Base-by-base conservation (phyloP, 2,329 filamentous ascomycete species). In the Mycocentrospora acerina region DNA sequence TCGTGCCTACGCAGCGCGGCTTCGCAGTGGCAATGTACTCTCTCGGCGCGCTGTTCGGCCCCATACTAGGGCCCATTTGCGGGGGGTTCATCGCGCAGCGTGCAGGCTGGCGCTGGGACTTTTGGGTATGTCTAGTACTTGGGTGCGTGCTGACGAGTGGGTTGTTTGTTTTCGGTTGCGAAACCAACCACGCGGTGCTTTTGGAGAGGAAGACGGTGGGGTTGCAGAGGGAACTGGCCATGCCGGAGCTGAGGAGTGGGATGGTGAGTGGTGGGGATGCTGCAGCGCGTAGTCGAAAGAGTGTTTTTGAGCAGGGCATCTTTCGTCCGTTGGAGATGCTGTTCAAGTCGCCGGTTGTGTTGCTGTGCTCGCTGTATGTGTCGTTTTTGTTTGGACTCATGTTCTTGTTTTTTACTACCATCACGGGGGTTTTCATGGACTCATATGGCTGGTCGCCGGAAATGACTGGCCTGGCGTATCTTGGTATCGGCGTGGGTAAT, bases 91-190 rank as follows among this genome's bases (percentile, higher is more conserved):
- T 86, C 14, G 73, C 80, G 0, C 67, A 82, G 53, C 68, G 75
- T 45, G 78, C 74, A n/a, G 79, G 75, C 1, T 88, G 85, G 85
- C 76, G 83, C 26, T 88, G 85, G 84, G 76, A 79, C 6, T 88
- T 87, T 67, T 85, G 78, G 67, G n/a, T n/a, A n/a, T n/a, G n/a
- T n/a, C n/a, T n/a, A n/a, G n/a, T n/a, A n/a, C n/a, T n/a, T n/a
- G 40, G 46, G 12, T 39, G 40, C 25, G 5, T 6, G 5, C 19
- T 9, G 19, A n/a, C n/a, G n/a, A n/a, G 5, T 22, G 19, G 19
- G 5, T 5, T 22, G 19, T 9, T 22, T 33, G 37, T 73, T 27
- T 59, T 71, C 43, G 58, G 71, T 48, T 53, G 59, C 10, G 76
- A 79, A 46, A 76, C 74, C 0, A 77, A 78, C 51, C 69, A 68